Evolutionary conservation across 768 basidiomycete genomes (phyloP).

Genomic region (Leucosporidium creatinivorum): DNA sequence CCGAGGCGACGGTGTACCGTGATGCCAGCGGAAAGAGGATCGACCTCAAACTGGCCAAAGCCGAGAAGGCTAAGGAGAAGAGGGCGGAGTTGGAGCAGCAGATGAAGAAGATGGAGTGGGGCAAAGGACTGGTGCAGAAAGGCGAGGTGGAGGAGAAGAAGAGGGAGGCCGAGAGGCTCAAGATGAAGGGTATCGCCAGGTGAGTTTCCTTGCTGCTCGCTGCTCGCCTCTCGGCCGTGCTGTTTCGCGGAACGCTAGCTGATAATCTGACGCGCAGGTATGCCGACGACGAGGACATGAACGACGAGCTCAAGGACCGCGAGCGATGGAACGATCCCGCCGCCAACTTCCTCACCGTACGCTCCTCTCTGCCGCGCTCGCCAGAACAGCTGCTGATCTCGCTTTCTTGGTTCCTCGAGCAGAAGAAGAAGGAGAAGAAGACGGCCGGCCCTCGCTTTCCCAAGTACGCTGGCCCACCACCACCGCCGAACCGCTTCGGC

Average conservation of each 20-base stretch:
- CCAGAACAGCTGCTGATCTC: not conserved
- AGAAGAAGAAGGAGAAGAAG: constrained; percentile 57
- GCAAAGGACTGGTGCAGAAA: constrained; percentile 84
- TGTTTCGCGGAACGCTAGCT: not conserved
- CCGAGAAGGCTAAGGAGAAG: constrained; percentile 73
- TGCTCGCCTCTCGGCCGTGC: not conserved
- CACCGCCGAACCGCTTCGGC: constrained; percentile 89
- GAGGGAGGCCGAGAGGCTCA: constrained; percentile 62
- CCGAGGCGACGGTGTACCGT: constrained; percentile 89
- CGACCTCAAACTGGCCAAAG: constrained; percentile 73
- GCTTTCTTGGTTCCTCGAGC: constrained; percentile 21
- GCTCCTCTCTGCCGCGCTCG: constrained; percentile 1
- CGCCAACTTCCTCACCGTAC: constrained; percentile 79
- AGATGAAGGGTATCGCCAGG: constrained; percentile 61
- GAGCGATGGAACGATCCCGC: constrained; percentile 98
- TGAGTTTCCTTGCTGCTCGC: constrained; percentile 24
- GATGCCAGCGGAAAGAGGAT: constrained; percentile 81
- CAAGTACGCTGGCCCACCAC: constrained; percentile 75
- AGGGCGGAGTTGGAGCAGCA: constrained; percentile 78
- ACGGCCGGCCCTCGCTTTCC: constrained; percentile 71
- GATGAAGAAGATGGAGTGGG: constrained; percentile 93
- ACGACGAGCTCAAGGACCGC: constrained; percentile 70
- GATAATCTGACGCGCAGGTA: constrained; percentile 39
- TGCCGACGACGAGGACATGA: constrained; percentile 76
- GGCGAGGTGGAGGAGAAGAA: constrained; percentile 65